These are phyloP conservation scores for Geopyxis carbonaria DNA, from an alignment of 495 filamentous ascomycete species.

Conservation along the genomic window DNA sequence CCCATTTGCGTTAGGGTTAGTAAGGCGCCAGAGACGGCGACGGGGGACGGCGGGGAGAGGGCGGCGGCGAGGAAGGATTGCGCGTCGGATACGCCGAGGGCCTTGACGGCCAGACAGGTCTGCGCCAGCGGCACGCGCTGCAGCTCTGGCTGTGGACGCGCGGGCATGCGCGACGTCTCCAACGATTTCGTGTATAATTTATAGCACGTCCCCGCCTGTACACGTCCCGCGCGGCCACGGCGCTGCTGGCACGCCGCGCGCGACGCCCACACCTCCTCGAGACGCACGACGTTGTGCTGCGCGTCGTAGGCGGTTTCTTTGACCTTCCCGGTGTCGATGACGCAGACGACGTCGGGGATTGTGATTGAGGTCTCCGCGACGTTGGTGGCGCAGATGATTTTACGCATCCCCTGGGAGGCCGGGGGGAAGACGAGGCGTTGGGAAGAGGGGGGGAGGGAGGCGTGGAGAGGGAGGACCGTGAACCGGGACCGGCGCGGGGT, in stretches of 20 bases:
- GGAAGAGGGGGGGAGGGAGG: slow-evolving; percentile 70
- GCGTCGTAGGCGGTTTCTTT: slow-evolving; percentile 94
- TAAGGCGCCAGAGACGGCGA: slow-evolving; percentile 73
- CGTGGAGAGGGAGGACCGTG: slow-evolving; percentile 76
- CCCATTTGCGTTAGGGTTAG: slow-evolving; percentile 65
- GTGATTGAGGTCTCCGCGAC: slow-evolving; percentile 98
- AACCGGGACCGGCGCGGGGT: slow-evolving; percentile 40
- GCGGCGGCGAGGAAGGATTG: slow-evolving; percentile 66
- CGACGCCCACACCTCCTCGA: slow-evolving; percentile 91
- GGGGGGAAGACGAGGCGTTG: slow-evolving; percentile 71
- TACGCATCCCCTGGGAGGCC: slow-evolving; percentile 62
- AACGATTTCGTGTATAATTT: slow-evolving; percentile 81
- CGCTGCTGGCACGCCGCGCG: slow-evolving; percentile 89
- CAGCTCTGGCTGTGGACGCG: slow-evolving; percentile 84
- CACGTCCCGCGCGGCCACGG: slow-evolving; percentile 85
- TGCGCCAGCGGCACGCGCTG: slow-evolving; percentile 85
- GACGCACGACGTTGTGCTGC: slow-evolving; percentile 80
- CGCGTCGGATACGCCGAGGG: slow-evolving; percentile 79
- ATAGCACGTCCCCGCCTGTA: slow-evolving; percentile 79
- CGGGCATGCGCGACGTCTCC: slow-evolving; percentile 63
- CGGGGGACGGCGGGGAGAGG: slow-evolving; percentile 66
- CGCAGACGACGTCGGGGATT: slow-evolving; percentile 89
- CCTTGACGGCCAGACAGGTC: slow-evolving; percentile 78
- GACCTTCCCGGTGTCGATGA: slow-evolving; percentile 86
- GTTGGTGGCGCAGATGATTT: slow-evolving; percentile 87